phyloP scores from a whole-genome alignment of 139 green algal species.

The Asterochloris sp. region DNA sequence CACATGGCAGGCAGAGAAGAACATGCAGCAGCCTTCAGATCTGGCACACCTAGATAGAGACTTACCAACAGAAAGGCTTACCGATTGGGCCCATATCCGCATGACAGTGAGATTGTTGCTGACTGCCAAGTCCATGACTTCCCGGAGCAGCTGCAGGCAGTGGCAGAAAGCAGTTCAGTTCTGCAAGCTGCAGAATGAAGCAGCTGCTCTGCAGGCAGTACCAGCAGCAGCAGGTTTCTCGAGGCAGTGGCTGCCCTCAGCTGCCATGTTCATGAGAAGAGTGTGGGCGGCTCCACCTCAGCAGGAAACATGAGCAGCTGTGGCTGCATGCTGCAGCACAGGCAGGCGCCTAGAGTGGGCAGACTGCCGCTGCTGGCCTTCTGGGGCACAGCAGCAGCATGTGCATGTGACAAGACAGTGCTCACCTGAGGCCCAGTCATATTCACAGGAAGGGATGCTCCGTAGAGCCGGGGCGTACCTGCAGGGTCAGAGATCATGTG shows the following conservation, averaged over 20 bases:
- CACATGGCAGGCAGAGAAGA: no score
- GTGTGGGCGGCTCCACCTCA: background rate
- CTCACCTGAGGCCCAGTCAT: conserved; percentile 27
- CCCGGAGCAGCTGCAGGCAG: conserved; percentile 33
- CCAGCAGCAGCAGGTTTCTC: background rate
- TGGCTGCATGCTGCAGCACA: background rate
- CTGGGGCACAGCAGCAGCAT: background rate
- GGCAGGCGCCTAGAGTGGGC: background rate
- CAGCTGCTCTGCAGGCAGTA: background rate
- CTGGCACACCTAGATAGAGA: no score
- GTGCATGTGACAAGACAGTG: background rate
- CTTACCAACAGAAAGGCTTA: conserved; percentile 6
- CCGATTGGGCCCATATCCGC: conserved; percentile 38
- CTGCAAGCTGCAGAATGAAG: background rate
- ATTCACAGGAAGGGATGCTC: conserved; percentile 35
- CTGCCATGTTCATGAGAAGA: background rate
- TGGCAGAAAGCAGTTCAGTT: background rate
- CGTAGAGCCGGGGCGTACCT: conserved; percentile 38
- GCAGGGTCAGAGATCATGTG: no score
- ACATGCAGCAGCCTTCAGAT: no score
- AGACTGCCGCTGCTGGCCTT: background rate
- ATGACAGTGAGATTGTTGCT: conserved; percentile 38
- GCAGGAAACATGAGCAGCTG: background rate
- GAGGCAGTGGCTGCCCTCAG: background rate
- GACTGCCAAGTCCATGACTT: conserved; percentile 34